Base-by-base conservation (phyloP, 495 filamentous ascomycete species). In the Aspergillus campestris region DNA sequence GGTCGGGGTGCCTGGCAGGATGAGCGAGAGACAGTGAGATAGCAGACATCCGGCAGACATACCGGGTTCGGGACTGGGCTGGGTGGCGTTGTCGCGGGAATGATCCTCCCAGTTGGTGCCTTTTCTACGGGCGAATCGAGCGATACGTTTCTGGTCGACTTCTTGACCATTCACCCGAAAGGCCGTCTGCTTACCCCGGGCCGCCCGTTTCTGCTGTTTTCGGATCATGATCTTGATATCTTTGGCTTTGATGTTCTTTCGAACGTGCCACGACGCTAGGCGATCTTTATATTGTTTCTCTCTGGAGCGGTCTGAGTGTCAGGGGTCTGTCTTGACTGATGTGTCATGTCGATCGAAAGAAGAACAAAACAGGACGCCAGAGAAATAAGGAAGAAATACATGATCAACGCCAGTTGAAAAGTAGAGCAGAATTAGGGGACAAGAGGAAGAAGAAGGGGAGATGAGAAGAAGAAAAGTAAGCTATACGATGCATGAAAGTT, bases 211-310 rank as follows among this genome's bases (percentile, higher is more conserved):
- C 49, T 66, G 55, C 36, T 70, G 64, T 37, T 70, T 70, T 32
- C 64, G 67, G 31, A 69, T 55, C 67, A 70, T 69, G 33, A 70
- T 31, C 14, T 69, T 64, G 27, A 69, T 63, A 49, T 70, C 64
- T 45, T 67, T 65, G 14, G 61, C 61, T 48, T 70, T 70, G 49
- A 70, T 67, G 38, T 70, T 70, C 40, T 70, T 70, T 13, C 67
- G 64, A 42, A 70, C 54, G 47, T 69, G 59, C 67, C 67, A 70
- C 15, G 64, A 59, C 8, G 65, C 64, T 8, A 70, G 60, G 29
- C 67, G 67, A 50, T 70, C 67, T 62, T 70, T 70, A 51, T 70
- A 70, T 51, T 70, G 67, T 54, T 70, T 70, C 59, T 70, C 67
- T 51, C 67, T 70, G 53, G 29, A 49, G 34, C n/a, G 31, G 10